Evolutionary conservation across 2,329 filamentous ascomycete genomes (phyloP), one percentile per base, ranked within the genome.

Genomic region (Allantophomopsis cytisporea): DNA sequence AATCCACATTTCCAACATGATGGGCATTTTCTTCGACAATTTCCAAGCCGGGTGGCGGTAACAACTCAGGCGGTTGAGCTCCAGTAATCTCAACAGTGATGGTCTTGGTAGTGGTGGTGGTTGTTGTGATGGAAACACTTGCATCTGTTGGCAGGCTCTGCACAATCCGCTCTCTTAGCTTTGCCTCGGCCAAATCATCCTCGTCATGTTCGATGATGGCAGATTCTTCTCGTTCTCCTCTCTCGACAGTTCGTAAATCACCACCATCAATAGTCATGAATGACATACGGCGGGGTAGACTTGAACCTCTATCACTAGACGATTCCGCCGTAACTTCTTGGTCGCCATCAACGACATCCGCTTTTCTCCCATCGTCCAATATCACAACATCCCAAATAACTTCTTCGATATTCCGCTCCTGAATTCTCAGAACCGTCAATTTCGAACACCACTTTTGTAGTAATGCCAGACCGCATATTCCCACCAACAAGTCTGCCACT

Each of bases 381-480:
- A 81, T 71, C 7, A 81, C 73, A 3, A 80, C 69, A 49, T 82
- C 77, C 76, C 77, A 81, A 7, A 82, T 62, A 2, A 73, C 58
- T 44, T 79, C 71, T 41, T 78, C 72, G 14, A 63, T 61, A 10
- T 60, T 60, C 7, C 65, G 58, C 1, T 63, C 60, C 17, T 61
- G 59, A 6, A 54, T 56, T 46, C 76, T 70, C 36, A 69, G 64
- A 15, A 70, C 65, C 6, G 67, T 61, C 23, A 65, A 59, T 34
- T 62, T 68, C 39, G 64, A 64, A 43, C 72, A 77, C 51, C 65
- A 67, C 39, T 65, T 63, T 50, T 80, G 77, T 16, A 81, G 57
- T 41, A 78, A 75, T 4, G 75, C 73, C 41, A 82, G 57, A 12
- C 73, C 73, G 43, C 69, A 71, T 6, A 80, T 57, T 0, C 73